Percentiles rank a stretch among this genome's conserved stretches.
phyloP scores from a whole-genome alignment of 768 basidiomycete genomes.

The Pleurotus sapidus region DNA sequence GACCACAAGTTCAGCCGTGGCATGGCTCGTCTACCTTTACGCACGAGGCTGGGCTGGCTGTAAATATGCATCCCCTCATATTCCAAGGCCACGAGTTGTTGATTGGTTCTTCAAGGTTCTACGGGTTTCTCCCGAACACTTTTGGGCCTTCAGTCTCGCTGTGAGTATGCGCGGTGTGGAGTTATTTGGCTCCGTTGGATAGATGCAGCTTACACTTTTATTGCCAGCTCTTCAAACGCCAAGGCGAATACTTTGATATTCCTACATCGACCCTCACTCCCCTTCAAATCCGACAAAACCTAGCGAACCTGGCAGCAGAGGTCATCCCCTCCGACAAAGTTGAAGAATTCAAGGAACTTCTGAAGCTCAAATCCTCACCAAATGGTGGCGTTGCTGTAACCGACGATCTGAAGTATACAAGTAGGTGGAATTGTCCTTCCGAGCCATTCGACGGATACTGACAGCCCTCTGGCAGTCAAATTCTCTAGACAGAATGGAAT shows the following conservation, averaged over 20 bases:
- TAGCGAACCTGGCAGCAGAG: constrained; percentile 54
- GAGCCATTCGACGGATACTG: not conserved
- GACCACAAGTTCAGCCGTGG: constrained; percentile 79
- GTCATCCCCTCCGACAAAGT: constrained; percentile 51
- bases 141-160: constrained; percentile 73
- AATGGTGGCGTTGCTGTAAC: constrained; percentile 86
- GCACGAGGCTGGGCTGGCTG: constrained; percentile 83
- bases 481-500: constrained; percentile 88
- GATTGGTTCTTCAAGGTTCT: constrained; percentile 45
- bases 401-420: constrained; percentile 85
- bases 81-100: not conserved
- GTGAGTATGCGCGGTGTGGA: constrained; percentile 37
- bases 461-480: constrained; percentile 57
- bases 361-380: constrained; percentile 57
- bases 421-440: constrained; percentile 40
- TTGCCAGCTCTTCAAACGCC: constrained; percentile 67
- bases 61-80: constrained; percentile 24
- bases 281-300: constrained; percentile 69
- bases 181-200: not conserved
- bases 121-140: constrained; percentile 68
- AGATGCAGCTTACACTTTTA: not conserved
- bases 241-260: constrained; percentile 79
- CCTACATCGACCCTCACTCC: constrained; percentile 66
- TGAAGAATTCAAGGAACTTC: constrained; percentile 55
- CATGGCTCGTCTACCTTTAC: constrained; percentile 71